phyloP scores from a whole-genome alignment of 2,329 filamentous ascomycete genomes.

The Fusarium praegraminearum region DNA sequence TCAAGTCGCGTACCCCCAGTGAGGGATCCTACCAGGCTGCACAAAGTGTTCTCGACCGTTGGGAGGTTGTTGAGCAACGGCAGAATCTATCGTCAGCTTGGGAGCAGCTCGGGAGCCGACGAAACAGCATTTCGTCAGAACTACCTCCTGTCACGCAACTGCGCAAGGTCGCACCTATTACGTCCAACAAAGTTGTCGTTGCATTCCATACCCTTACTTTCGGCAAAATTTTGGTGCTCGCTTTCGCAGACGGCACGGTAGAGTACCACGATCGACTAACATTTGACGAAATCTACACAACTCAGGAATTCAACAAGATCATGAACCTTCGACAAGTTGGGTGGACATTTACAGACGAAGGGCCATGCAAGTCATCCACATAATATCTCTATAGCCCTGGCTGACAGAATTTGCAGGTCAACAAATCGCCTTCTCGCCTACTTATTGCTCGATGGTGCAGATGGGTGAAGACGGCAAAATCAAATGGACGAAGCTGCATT shows the following conservation, averaged over 20 bases:
- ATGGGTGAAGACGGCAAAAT: constrained; percentile 69
- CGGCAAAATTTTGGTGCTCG: constrained; percentile 77
- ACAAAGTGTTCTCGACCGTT: constrained; percentile 82
- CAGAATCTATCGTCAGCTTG: constrained; percentile 80
- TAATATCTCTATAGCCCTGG: not conserved
- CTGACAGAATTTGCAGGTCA: constrained; percentile 58
- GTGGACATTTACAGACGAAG: constrained; percentile 76
- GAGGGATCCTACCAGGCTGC: constrained; percentile 70
- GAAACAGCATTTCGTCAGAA: constrained; percentile 62
- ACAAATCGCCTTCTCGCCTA: constrained; percentile 72
- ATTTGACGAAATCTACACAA: constrained; percentile 75
- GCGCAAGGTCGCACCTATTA: constrained; percentile 74
- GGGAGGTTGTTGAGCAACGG: constrained; percentile 80
- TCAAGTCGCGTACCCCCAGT: constrained; percentile 73
- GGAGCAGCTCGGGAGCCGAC: constrained; percentile 76
- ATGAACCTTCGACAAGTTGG: constrained; percentile 80
- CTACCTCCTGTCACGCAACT: constrained; percentile 58
- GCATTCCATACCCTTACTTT: constrained; percentile 76
- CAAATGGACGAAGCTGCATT: constrained; percentile 68
- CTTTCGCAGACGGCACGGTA: constrained; percentile 83
- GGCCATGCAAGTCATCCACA: constrained; percentile 66
- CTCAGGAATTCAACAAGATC: constrained; percentile 73
- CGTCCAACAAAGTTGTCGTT: constrained; percentile 78
- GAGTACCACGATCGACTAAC: constrained; percentile 83
- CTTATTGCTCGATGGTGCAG: constrained; percentile 68